Evolutionary conservation across 371 early-diverging fungal genomes (phyloP).

Genomic region (Lichtheimia corymbifera): DNA sequence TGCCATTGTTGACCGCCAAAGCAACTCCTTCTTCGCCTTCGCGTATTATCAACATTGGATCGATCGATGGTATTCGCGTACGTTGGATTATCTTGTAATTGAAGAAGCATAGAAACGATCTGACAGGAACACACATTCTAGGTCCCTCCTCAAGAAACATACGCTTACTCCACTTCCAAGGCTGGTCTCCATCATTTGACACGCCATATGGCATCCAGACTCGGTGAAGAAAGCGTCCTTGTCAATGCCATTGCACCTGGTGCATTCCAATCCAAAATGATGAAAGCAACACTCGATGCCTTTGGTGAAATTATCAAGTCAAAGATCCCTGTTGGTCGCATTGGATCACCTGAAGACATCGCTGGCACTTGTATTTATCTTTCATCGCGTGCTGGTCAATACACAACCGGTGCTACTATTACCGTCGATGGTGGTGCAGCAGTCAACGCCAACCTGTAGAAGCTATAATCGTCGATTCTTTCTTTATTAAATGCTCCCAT

Average conservation of each 20-base stretch:
- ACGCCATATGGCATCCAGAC: slow-evolving; percentile 57
- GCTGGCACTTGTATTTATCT: slow-evolving; percentile 81
- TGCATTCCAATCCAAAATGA: slow-evolving; percentile 86
- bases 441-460: slow-evolving; percentile 29
- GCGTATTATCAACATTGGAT: slow-evolving; percentile 65
- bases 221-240: slow-evolving; percentile 63
- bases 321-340: slow-evolving; percentile 67
- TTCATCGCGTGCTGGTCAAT: slow-evolving; percentile 77
- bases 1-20: slow-evolving; percentile 73
- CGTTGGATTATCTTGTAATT: background rate
- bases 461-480: slow-evolving; percentile 24
- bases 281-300: slow-evolving; percentile 72
- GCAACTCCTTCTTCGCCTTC: slow-evolving; percentile 49
- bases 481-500: background rate
- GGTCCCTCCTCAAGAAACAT: slow-evolving; percentile 45
- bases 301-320: slow-evolving; percentile 58
- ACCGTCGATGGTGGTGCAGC: slow-evolving; percentile 82
- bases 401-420: slow-evolving; percentile 82
- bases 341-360: slow-evolving; percentile 87
- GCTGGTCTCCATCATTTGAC: slow-evolving; percentile 75
- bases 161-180: slow-evolving; percentile 79
- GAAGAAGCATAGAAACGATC: background rate
- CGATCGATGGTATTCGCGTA: slow-evolving; percentile 71
- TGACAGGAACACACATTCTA: slow-evolving; percentile 8
- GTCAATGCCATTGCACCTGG: slow-evolving; percentile 92